A percentile compares a stretch with the other conserved stretches of the same genome.
Conservation (phyloP, 257 asterid genomes). For the Ophiorrhiza pumila region DNA sequence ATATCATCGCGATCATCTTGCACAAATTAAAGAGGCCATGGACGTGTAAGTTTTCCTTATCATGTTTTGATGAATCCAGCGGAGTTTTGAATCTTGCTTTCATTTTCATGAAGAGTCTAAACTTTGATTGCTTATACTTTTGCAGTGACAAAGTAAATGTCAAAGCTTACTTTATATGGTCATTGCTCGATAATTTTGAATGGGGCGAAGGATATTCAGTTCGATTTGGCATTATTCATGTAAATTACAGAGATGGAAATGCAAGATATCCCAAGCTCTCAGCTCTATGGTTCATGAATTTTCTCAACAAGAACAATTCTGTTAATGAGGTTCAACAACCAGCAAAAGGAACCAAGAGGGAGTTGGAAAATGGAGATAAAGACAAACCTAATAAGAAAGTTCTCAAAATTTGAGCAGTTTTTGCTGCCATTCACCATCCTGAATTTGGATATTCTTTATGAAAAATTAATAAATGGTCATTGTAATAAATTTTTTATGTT, state of each 20-base stretch:
- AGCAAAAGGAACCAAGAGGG: conserved; percentile 9
- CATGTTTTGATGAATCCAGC: background rate
- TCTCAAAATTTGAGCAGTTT: background rate
- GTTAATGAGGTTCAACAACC: background rate
- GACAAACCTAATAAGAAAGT: background rate
- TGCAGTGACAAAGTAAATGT: conserved; percentile 11
- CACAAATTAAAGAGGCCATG: conserved; percentile 18
- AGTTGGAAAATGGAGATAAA: background rate
- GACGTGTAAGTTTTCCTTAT: conserved; percentile 2
- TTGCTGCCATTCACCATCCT: no score
- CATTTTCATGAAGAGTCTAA: no score
- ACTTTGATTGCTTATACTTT: no score
- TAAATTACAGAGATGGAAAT: conserved; percentile 2
- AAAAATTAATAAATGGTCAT: no score
- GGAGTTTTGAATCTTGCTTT: no score
- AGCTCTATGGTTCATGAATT: conserved; percentile 21
- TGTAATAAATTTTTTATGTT: no score
- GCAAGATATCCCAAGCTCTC: conserved; percentile 15
- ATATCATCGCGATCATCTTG: conserved; percentile 25
- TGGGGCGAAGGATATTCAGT: conserved; percentile 15
- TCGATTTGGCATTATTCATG: conserved; percentile 11
- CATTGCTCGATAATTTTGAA: conserved; percentile 15
- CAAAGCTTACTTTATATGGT: conserved; percentile 6
- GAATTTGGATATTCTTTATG: background rate
- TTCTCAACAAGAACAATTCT: background rate